Evolutionary conservation across 805 yeast species (phyloP), one percentile per base, ranked within the genome.

Genomic region (Lachancea sp.): DNA sequence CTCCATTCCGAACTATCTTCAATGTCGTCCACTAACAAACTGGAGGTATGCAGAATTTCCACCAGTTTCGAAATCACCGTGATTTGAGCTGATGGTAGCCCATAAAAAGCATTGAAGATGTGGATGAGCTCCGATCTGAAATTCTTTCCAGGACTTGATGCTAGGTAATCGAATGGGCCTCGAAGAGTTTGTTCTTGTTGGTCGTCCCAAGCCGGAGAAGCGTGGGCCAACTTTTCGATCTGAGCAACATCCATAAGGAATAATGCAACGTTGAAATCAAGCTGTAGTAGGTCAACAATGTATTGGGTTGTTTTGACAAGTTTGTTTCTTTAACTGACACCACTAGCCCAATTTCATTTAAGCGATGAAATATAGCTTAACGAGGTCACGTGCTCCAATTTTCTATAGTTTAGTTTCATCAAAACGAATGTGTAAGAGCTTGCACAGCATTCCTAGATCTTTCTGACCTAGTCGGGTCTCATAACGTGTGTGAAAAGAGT

Each of bases 21-120:
- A 22, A 90, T 84, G 57, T 90, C 98, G 62, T 90, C 98, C 33
- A 90, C 78, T 42, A 84, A 64, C 46, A 84, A 61, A 10, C 88
- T 80, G 0, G 89, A 77, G 3, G 77, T 72, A 60, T 85, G 93
- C 25, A 85, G 63, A 36, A 74, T 72, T 49, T 76, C 79, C n/a
- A 83, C 71, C 22, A 80, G 66, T 10, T 63, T 57, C 27, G 73
- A 68, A 10, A 85, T 68, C 31, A 60, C 58, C 0, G 45, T 52
- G 9, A 82, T 55, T 20, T 65, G 59, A 1, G 51, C 58, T 2
- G 49, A 52, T 0, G 77, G 73, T 1, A 81, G 69, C 13, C 67
- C 43, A 34, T 79, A 68, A 29, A 79, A 65, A n/a, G 62, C 44
- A 50, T 81, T 79, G 63, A 83, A 81, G 13, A 76, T 70, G 9